phyloP scores from a whole-genome alignment of 2,329 filamentous ascomycete species.

The Stagonosporopsis rhizophila region DNA sequence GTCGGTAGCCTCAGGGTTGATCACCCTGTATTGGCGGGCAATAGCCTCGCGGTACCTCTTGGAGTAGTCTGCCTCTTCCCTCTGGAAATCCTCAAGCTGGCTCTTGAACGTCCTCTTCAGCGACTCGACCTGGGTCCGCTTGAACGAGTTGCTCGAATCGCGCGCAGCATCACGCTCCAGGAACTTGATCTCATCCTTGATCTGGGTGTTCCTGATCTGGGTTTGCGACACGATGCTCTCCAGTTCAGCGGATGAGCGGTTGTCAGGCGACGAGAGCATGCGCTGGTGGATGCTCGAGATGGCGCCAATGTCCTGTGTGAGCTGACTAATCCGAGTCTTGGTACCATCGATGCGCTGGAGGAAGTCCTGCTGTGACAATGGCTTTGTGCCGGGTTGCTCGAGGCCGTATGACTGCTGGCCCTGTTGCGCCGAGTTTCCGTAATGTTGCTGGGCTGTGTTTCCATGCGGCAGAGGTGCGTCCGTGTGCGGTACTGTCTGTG shows the following conservation, averaged over 20 bases:
- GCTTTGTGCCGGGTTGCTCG: conserved; percentile 61
- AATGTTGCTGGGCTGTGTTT: conserved; percentile 53
- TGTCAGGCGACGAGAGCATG: conserved; percentile 70
- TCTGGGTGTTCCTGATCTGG: conserved; percentile 74
- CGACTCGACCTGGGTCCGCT: conserved; percentile 72
- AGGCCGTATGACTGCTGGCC: conserved; percentile 32
- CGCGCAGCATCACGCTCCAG: conserved; percentile 74
- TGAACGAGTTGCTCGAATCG: conserved; percentile 69
- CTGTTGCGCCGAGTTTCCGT: conserved; percentile 31
- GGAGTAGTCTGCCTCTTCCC: conserved; percentile 74
- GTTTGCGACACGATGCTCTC: conserved; percentile 74
- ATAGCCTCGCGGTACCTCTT: conserved; percentile 79
- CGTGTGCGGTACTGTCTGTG: conserved; percentile 35
- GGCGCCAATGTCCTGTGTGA: conserved; percentile 71
- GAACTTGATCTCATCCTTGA: conserved; percentile 80
- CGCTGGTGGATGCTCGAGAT: conserved; percentile 76
- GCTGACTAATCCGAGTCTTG: conserved; percentile 70
- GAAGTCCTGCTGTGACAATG: conserved; percentile 71
- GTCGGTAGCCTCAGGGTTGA: conserved; percentile 80
- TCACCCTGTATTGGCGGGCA: conserved; percentile 79
- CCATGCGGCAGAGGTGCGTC: conserved; percentile 22
- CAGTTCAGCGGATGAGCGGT: conserved; percentile 60
- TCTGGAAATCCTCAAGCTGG: conserved; percentile 73
- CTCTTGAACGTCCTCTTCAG: conserved; percentile 76
- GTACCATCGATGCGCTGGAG: conserved; percentile 70